phyloP scores from a whole-genome alignment of 805 yeast genomes.

The Wickerhamiella hasegawae region DNA sequence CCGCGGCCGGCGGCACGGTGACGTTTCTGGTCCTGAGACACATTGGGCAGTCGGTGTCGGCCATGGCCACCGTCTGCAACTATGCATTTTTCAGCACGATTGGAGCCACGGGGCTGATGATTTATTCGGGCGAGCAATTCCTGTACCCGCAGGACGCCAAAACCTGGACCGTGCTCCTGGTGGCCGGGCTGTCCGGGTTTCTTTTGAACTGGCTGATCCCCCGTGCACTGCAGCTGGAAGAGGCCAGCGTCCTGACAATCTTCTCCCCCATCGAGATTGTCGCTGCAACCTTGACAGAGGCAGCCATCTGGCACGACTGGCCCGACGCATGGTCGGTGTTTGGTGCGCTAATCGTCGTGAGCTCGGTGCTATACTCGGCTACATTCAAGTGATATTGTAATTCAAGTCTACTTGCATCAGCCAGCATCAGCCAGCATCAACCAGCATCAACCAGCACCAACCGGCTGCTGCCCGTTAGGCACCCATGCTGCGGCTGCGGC shows the following conservation, averaged over 20 bases:
- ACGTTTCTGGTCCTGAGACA: neutral
- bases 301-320: constrained; percentile 49
- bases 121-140: neutral
- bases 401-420: too few species aligned
- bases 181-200: constrained; percentile 66
- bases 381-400: too few species aligned
- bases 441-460: too few species aligned
- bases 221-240: constrained; percentile 68
- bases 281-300: constrained; percentile 65
- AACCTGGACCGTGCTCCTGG: constrained; percentile 40
- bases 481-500: too few species aligned
- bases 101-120: constrained; percentile 26
- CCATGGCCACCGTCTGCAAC: constrained; percentile 62
- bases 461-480: too few species aligned
- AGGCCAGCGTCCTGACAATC: constrained; percentile 60
- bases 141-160: neutral
- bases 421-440: too few species aligned
- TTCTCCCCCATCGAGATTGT: constrained; percentile 64
- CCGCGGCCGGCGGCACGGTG: neutral
- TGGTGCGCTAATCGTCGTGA: constrained; percentile 55
- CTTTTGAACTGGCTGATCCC: constrained; percentile 66
- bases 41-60: constrained; percentile 43
- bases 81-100: constrained; percentile 48
- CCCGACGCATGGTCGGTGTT: constrained; percentile 54
- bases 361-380: constrained; percentile 26